phyloP scores from a whole-genome alignment of 2,329 filamentous ascomycete species.

The Pyrenophora tritici-repentis region DNA sequence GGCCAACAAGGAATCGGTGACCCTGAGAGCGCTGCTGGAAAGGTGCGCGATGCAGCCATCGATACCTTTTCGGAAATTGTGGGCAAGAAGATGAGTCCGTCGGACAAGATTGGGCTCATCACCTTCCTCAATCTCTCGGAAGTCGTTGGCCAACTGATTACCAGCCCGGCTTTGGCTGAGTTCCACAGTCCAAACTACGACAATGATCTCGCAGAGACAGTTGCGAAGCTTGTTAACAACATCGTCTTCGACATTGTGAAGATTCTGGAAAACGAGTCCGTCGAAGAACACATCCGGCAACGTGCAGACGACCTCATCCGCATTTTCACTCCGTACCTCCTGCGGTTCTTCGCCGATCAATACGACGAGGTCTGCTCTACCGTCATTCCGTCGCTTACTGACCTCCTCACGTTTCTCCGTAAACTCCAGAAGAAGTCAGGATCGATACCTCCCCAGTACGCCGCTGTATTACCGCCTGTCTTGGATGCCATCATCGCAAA shows the following conservation, averaged over 20 bases:
- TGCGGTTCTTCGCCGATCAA: conserved; percentile 96
- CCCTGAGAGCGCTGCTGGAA: conserved; percentile 66
- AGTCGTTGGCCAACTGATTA: conserved; percentile 83
- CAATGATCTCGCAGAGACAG: conserved; percentile 90
- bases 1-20: conserved; percentile 67
- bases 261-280: conserved; percentile 73
- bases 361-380: conserved; percentile 98
- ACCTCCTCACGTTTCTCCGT: conserved; percentile 87
- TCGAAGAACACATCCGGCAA: conserved; percentile 66
- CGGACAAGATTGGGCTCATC: conserved; percentile 94
- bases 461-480: conserved; percentile 83
- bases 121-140: conserved; percentile 83
- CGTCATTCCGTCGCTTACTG: conserved; percentile 89
- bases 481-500: conserved; percentile 91
- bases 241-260: conserved; percentile 85
- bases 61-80: conserved; percentile 96
- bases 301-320: conserved; percentile 83
- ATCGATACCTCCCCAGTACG: conserved; percentile 73
- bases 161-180: conserved; percentile 79
- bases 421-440: conserved; percentile 69
- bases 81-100: conserved; percentile 94
- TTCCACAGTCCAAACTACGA: conserved; percentile 86
- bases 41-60: conserved; percentile 86
- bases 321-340: conserved; percentile 80
- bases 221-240: conserved; percentile 94